Conservation (phyloP, 1,284 basidiomycete genomes). For the Cryptococcus wingfieldii region DNA sequence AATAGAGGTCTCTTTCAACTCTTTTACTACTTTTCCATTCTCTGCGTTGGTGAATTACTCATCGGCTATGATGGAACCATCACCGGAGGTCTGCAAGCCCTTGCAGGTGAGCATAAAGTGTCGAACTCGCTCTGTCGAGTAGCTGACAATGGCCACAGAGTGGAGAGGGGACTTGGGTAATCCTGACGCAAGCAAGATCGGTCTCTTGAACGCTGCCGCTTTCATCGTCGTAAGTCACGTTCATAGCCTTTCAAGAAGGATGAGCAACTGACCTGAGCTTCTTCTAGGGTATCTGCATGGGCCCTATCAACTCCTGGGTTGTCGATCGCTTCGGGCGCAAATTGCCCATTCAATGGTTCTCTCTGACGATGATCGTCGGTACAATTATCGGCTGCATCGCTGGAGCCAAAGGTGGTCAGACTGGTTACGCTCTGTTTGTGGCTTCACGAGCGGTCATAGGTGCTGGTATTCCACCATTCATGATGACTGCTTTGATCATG, state of each 20-base stretch:
- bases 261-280: no score
- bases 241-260: no score
- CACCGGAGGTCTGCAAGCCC: slow-evolving; percentile 5
- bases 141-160: neutral
- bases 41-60: slow-evolving; percentile 12
- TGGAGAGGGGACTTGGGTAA: slow-evolving; percentile 9
- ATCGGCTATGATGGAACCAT: slow-evolving; percentile 15
- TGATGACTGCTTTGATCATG: slow-evolving; percentile 15
- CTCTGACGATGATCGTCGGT: slow-evolving; percentile 5
- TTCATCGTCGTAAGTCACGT: slow-evolving; percentile 4
- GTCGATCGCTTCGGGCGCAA: slow-evolving; percentile 9
- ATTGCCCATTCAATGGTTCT: slow-evolving; percentile 6
- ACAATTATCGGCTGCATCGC: slow-evolving; percentile 8
- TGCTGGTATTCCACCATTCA: slow-evolving; percentile 8
- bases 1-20: slow-evolving; percentile 1
- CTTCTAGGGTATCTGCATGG: neutral
- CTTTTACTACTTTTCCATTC: slow-evolving; percentile 5
- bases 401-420: neutral
- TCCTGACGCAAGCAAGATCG: slow-evolving; percentile 9
- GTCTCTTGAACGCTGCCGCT: slow-evolving; percentile 7
- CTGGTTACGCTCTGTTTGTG: slow-evolving; percentile 10
- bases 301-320: slow-evolving; percentile 7
- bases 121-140: neutral
- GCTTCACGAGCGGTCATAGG: slow-evolving; percentile 10
- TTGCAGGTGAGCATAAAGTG: slow-evolving; percentile 3